Evolutionary conservation across 352 stramenopile species (phyloP).

Genomic region (Saprolegnia diclina): DNA sequence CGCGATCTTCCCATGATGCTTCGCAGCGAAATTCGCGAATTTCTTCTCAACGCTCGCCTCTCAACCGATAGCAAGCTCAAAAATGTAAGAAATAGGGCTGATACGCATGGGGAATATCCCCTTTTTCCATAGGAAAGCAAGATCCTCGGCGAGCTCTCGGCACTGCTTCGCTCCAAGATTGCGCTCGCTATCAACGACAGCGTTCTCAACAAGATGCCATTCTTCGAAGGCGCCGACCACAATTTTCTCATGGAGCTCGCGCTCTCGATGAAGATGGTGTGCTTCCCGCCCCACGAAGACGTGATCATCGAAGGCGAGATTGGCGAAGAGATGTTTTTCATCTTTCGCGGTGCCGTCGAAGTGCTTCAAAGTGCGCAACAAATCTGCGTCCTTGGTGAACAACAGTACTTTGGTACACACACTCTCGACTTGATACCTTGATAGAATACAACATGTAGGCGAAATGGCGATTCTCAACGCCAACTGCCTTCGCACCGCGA

Average conservation of each 20-base stretch:
- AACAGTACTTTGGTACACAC: slow-evolving; percentile 77
- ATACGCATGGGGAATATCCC: no score
- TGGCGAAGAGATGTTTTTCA: slow-evolving; percentile 83
- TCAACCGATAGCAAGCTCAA: slow-evolving; percentile 67
- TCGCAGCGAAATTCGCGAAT: slow-evolving; percentile 74
- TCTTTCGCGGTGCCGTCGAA: slow-evolving; percentile 72
- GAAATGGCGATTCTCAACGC: slow-evolving; percentile 79
- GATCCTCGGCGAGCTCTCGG: slow-evolving; percentile 63
- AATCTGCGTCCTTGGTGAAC: slow-evolving; percentile 61
- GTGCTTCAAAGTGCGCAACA: slow-evolving; percentile 55
- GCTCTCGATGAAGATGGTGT: slow-evolving; percentile 81
- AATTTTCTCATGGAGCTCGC: slow-evolving; percentile 81
- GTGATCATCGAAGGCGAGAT: slow-evolving; percentile 78
- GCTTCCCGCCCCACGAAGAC: slow-evolving; percentile 68
- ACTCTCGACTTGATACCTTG: not conserved
- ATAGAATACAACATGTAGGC: slow-evolving; percentile 2
- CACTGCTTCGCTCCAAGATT: slow-evolving; percentile 69
- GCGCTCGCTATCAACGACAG: slow-evolving; percentile 82
- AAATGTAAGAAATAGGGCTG: slow-evolving; percentile 46
- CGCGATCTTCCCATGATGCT: slow-evolving; percentile 65
- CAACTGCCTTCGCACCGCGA: slow-evolving; percentile 62
- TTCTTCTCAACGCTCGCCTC: slow-evolving; percentile 69
- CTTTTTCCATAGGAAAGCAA: slow-evolving; percentile 57
- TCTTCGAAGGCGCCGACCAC: slow-evolving; percentile 67
- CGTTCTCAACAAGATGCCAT: slow-evolving; percentile 75